A percentile compares a stretch with the other conserved stretches of the same genome.
Evolutionary conservation across 768 basidiomycete genomes (phyloP).

Genomic region (Amanita subjunquillea): DNA sequence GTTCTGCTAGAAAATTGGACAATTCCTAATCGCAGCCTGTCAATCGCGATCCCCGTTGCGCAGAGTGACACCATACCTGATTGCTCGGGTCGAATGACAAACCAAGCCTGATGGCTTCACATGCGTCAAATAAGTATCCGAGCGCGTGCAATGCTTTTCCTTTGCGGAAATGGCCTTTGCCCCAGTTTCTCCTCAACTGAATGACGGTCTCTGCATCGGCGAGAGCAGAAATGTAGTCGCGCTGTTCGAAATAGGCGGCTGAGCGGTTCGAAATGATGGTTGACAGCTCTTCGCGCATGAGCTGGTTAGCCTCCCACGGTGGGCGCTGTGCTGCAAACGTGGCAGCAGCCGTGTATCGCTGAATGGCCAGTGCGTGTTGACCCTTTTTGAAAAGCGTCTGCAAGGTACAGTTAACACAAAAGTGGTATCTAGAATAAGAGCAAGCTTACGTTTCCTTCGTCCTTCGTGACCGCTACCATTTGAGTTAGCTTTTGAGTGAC

Average conservation of each 20-base stretch:
- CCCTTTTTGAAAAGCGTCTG: constrained; percentile 73
- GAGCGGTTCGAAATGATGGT: constrained; percentile 88
- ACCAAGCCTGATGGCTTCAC: constrained; percentile 73
- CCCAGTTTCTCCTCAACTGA: constrained; percentile 75
- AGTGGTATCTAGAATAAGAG: constrained; percentile 10
- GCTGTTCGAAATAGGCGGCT: constrained; percentile 70
- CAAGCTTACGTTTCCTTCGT: constrained; percentile 83
- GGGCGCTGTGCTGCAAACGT: constrained; percentile 71
- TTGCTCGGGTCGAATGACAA: constrained; percentile 69
- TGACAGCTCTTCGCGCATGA: constrained; percentile 86
- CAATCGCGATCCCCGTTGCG: too few species aligned
- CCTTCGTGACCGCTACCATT: constrained; percentile 71
- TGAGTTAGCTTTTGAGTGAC: constrained; percentile 67
- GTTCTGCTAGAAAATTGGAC: not conserved
- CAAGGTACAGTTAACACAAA: constrained; percentile 6
- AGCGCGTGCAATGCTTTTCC: constrained; percentile 82
- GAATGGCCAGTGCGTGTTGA: constrained; percentile 62
- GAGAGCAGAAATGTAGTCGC: constrained; percentile 67
- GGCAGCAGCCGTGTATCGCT: constrained; percentile 71
- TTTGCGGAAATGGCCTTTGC: constrained; percentile 93
- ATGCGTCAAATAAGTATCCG: constrained; percentile 58
- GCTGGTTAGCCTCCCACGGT: constrained; percentile 77
- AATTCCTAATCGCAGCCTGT: constrained; percentile 7
- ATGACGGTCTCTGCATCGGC: constrained; percentile 91
- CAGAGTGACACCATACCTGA: constrained; percentile 15